A percentile compares a stretch with the other conserved stretches of the same genome.
Evolutionary conservation across 2,329 filamentous ascomycete species (phyloP).

Genomic region (Cercospora sesami): DNA sequence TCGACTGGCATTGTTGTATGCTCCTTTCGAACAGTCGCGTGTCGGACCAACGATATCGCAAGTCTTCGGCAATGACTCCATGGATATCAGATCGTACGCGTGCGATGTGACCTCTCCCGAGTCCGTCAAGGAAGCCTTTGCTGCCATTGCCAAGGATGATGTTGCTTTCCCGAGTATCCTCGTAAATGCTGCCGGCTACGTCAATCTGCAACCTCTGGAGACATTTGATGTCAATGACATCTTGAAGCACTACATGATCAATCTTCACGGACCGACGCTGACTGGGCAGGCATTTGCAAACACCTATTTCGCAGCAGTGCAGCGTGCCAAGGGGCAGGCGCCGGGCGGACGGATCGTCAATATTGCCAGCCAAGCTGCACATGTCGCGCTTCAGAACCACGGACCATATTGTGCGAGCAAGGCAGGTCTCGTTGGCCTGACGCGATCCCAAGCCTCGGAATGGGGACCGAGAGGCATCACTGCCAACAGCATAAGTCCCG

Average conservation of each 20-base stretch:
- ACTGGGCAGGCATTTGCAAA: slow-evolving; percentile 49
- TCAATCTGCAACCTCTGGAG: slow-evolving; percentile 49
- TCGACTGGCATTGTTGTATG: slow-evolving; percentile 49
- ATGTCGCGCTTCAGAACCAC: slow-evolving; percentile 49
- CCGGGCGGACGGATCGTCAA: slow-evolving; percentile 48
- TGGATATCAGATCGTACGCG: slow-evolving; percentile 35
- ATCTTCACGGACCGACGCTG: slow-evolving; percentile 50
- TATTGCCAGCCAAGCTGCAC: slow-evolving; percentile 50
- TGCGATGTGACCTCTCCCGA: slow-evolving; percentile 39
- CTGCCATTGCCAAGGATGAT: slow-evolving; percentile 29
- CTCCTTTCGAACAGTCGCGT: slow-evolving; percentile 47
- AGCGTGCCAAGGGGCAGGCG: slow-evolving; percentile 18
- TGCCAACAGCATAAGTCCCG: slow-evolving; percentile 49
- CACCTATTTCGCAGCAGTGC: slow-evolving; percentile 39
- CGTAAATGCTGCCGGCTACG: slow-evolving; percentile 44
- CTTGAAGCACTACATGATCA: slow-evolving; percentile 47
- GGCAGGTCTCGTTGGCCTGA: slow-evolving; percentile 48
- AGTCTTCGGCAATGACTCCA: slow-evolving; percentile 38
- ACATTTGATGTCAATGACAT: slow-evolving; percentile 47
- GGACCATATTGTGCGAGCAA: slow-evolving; percentile 53
- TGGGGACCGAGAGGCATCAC: slow-evolving; percentile 51
- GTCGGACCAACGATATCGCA: slow-evolving; percentile 42
- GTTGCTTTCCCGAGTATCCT: slow-evolving; percentile 38
- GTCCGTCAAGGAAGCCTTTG: slow-evolving; percentile 37
- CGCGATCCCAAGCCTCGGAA: slow-evolving; percentile 50